Conservation (phyloP, 768 basidiomycete genomes). For the Cystoderma amianthinum region DNA sequence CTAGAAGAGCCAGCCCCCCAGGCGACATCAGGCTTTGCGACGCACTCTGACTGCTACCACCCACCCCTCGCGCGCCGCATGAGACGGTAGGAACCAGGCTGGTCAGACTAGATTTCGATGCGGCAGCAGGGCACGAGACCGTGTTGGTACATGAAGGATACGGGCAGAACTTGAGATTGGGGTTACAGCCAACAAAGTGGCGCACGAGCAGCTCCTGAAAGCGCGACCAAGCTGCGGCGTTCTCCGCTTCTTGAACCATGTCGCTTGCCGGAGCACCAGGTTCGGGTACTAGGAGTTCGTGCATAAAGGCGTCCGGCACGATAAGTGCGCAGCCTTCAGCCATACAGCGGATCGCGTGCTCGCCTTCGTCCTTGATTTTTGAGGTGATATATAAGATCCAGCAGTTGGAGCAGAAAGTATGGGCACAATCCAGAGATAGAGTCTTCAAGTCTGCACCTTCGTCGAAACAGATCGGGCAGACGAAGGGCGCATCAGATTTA, state of each 20-base stretch:
- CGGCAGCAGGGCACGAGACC: slow-evolving; percentile 82
- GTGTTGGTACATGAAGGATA: slow-evolving; percentile 92
- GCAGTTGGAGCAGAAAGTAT: slow-evolving; percentile 78
- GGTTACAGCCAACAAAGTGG: slow-evolving; percentile 82
- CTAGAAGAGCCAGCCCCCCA: slow-evolving; percentile 18
- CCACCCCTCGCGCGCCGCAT: slow-evolving; percentile 61
- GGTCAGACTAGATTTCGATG: slow-evolving; percentile 65
- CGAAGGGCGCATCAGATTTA: slow-evolving; percentile 46
- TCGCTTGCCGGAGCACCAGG: slow-evolving; percentile 17
- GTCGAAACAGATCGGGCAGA: slow-evolving; percentile 93
- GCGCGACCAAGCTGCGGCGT: slow-evolving; percentile 49
- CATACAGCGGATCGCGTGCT: slow-evolving; percentile 73
- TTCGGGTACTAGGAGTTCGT: slow-evolving; percentile 37
- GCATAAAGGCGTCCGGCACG: slow-evolving; percentile 58
- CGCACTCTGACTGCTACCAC: slow-evolving; percentile 21
- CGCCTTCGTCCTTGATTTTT: slow-evolving; percentile 82
- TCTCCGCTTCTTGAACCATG: slow-evolving; percentile 25
- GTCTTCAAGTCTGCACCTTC: slow-evolving; percentile 54
- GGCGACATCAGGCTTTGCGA: slow-evolving; percentile 23
- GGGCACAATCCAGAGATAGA: slow-evolving; percentile 73
- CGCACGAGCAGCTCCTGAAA: slow-evolving; percentile 86
- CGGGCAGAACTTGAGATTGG: slow-evolving; percentile 88
- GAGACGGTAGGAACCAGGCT: slow-evolving; percentile 84
- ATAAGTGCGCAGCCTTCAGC: slow-evolving; percentile 66
- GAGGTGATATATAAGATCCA: slow-evolving; percentile 76